Evolutionary conservation across 257 asterid genomes (phyloP).

Genomic region (Nicotiana sylvestris): DNA sequence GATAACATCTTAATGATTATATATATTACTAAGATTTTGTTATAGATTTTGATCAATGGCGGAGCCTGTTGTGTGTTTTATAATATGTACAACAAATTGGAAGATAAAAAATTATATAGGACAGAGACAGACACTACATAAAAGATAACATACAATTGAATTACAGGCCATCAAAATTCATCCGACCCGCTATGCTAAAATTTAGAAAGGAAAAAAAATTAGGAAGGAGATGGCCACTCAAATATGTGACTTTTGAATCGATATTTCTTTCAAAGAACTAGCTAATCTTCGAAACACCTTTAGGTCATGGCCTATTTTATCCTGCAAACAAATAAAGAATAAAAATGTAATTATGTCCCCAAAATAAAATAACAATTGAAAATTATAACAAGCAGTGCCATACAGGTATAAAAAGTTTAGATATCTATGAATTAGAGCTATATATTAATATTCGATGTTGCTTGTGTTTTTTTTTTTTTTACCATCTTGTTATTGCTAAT

Average conservation of each 20-base stretch:
- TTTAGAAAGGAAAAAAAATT: background rate
- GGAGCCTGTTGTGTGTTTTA: too few relatives aligned
- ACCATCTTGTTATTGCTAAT: too few relatives aligned
- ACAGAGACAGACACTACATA: too few relatives aligned
- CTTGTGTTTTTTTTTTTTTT: too few relatives aligned
- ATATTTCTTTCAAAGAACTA: slow-evolving; percentile 61
- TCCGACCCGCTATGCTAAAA: background rate
- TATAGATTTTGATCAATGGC: too few relatives aligned
- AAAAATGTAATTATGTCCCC: background rate
- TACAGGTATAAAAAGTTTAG: background rate
- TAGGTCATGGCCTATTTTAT: slow-evolving; percentile 67
- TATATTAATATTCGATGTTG: too few relatives aligned
- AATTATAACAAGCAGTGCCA: background rate
- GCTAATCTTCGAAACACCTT: slow-evolving; percentile 60
- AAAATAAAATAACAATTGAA: background rate
- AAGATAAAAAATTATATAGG: too few relatives aligned
- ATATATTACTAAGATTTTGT: too few relatives aligned
- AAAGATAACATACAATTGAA: too few relatives aligned
- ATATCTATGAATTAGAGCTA: background rate
- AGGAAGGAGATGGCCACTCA: slow-evolving; percentile 10
- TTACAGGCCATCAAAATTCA: too few relatives aligned
- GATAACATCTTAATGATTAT: too few relatives aligned
- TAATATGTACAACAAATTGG: too few relatives aligned
- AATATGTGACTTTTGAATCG: slow-evolving; percentile 46
- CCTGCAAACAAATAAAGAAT: slow-evolving; percentile 36